A percentile compares a stretch with the other conserved stretches of the same genome.
Conservation (phyloP, 2,329 filamentous ascomycete genomes). For the Trichophyton verrucosum region DNA sequence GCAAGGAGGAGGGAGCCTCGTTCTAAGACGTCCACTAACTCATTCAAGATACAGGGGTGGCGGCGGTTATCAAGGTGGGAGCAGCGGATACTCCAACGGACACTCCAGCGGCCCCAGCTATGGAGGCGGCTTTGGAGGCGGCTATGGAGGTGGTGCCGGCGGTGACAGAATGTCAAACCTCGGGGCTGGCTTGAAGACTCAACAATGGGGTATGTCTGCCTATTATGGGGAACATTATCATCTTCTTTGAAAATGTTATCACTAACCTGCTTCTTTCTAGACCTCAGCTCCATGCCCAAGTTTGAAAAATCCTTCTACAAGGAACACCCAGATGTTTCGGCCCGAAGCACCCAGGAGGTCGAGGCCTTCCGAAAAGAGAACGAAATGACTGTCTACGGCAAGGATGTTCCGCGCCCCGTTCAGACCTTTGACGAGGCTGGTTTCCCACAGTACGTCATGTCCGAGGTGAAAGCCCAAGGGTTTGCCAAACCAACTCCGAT, state of each 20-base stretch:
- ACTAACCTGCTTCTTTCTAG: conserved; percentile 38
- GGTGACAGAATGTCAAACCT: conserved; percentile 93
- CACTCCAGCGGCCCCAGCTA: conserved; percentile 22
- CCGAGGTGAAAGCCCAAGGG: conserved; percentile 95
- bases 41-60: conserved; percentile 21
- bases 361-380: conserved; percentile 77
- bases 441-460: conserved; percentile 94
- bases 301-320: conserved; percentile 99
- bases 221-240: no score
- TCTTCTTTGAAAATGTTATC: not conserved
- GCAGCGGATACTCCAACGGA: conserved; percentile 41
- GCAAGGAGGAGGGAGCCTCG: not conserved
- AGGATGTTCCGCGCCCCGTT: conserved; percentile 78
- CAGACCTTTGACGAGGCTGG: conserved; percentile 96
- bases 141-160: conserved; percentile 41
- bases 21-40: conserved; percentile 10
- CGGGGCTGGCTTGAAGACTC: conserved; percentile 73
- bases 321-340: conserved; percentile 68
- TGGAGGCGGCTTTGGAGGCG: conserved; percentile 26
- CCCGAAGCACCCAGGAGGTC: conserved; percentile 65
- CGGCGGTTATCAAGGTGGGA: conserved; percentile 19
- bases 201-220: conserved; percentile 64
- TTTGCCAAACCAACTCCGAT: conserved; percentile 90
- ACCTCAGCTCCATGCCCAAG: conserved; percentile 68
- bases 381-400: conserved; percentile 70